Evolutionary conservation across 768 basidiomycete species (phyloP).

Genomic region (Dentipellis fragilis): DNA sequence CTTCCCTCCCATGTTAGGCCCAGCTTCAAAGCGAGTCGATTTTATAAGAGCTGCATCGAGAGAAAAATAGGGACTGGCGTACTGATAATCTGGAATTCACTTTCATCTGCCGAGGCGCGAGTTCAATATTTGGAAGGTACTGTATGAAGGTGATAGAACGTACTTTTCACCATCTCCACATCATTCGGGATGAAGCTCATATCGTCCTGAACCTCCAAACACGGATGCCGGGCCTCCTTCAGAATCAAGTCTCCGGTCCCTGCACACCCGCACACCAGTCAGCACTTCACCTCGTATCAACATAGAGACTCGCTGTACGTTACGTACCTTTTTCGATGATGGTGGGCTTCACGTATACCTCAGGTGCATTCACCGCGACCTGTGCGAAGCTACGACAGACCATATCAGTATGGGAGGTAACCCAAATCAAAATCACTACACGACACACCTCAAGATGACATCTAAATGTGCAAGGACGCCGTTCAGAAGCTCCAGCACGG

Average conservation of each 20-base stretch:
- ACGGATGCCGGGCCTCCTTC: constrained; percentile 87
- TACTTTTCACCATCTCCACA: constrained; percentile 86
- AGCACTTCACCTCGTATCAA: not conserved
- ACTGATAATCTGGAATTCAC: constrained; percentile 96
- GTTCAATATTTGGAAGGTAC: not conserved
- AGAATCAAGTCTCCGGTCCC: constrained; percentile 76
- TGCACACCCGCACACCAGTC: constrained; percentile 17
- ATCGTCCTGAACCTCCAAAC: constrained; percentile 93
- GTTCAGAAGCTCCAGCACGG: constrained; percentile 79
- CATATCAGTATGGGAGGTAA: not conserved
- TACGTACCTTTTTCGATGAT: constrained; percentile 62
- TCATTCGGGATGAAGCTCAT: constrained; percentile 94
- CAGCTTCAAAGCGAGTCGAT: constrained; percentile 38
- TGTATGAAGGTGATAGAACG: not conserved
- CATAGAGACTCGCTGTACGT: not conserved
- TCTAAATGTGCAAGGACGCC: constrained; percentile 82
- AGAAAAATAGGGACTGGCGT: constrained; percentile 14
- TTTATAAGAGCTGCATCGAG: not conserved
- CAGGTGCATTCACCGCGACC: constrained; percentile 79
- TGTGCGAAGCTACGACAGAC: constrained; percentile 66
- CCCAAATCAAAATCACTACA: not conserved
- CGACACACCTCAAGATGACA: constrained; percentile 71
- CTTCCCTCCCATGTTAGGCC: constrained; percentile 99
- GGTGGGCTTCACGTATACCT: constrained; percentile 80
- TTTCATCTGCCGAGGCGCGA: constrained; percentile 40